phyloP scores from a whole-genome alignment of 208 protist genomes.

The Trypanosoma platydactyli region DNA sequence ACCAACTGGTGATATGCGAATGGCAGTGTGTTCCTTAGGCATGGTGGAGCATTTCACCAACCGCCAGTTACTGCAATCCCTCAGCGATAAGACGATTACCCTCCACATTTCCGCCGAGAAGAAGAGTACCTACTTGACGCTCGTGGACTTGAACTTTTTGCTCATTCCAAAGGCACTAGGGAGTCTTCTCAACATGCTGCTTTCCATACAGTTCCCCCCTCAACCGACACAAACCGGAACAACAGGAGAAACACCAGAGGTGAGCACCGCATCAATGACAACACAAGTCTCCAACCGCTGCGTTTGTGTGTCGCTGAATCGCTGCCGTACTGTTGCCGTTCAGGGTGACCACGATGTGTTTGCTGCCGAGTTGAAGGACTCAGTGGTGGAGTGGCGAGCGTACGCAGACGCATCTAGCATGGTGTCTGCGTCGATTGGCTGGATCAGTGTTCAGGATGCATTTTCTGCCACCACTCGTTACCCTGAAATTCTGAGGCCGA shows the following conservation, averaged over 20 bases:
- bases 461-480: slow-evolving; percentile 38
- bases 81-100: slow-evolving; percentile 20
- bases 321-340: slow-evolving; percentile 27
- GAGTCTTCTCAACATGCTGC: slow-evolving; percentile 62
- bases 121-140: slow-evolving; percentile 35
- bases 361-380: slow-evolving; percentile 33
- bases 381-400: slow-evolving; percentile 26
- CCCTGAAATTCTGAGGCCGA: slow-evolving; percentile 48
- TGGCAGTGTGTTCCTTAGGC: slow-evolving; percentile 41
- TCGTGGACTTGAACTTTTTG: slow-evolving; percentile 50
- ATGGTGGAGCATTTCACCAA: slow-evolving; percentile 72
- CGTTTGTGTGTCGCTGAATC: slow-evolving; percentile 12
- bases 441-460: slow-evolving; percentile 53
- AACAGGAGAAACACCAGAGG: neutral
- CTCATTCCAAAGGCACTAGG: slow-evolving; percentile 67
- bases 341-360: slow-evolving; percentile 47
- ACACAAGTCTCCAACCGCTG: neutral
- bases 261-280: neutral
- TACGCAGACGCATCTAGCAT: slow-evolving; percentile 44
- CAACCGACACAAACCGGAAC: neutral
- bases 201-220: slow-evolving; percentile 62
- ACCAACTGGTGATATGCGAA: slow-evolving; percentile 38
- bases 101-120: slow-evolving; percentile 28
- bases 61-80: slow-evolving; percentile 45
- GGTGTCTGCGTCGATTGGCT: slow-evolving; percentile 42